These are phyloP conservation scores for Knoxdaviesia capensis DNA, from an alignment of 2,329 filamentous ascomycete species.

Conservation along the genomic window DNA sequence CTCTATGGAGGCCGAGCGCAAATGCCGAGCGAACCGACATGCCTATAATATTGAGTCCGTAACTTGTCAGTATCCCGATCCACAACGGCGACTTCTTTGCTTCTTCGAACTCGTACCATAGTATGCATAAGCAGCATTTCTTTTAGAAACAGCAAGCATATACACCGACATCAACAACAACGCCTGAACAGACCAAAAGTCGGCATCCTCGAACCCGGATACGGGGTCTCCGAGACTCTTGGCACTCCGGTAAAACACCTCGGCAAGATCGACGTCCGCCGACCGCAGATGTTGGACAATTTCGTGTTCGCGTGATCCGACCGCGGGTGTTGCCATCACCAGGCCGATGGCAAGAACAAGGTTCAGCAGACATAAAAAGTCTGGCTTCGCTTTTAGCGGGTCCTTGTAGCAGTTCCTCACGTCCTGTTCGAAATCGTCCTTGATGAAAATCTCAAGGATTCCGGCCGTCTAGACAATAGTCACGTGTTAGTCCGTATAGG, in stretches of 20 bases:
- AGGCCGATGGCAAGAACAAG: slow-evolving; percentile 43
- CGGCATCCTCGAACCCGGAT: slow-evolving; percentile 35
- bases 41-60: slow-evolving; percentile 16
- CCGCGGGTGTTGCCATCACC: slow-evolving; percentile 31
- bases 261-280: slow-evolving; percentile 30
- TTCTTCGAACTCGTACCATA: slow-evolving; percentile 21
- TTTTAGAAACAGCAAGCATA: slow-evolving; percentile 37
- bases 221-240: slow-evolving; percentile 25
- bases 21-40: slow-evolving; percentile 44
- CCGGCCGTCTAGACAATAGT: slow-evolving; percentile 28
- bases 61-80: too few relatives aligned
- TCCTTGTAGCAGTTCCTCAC: slow-evolving; percentile 33
- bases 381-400: slow-evolving; percentile 25
- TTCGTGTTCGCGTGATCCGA: slow-evolving; percentile 24
- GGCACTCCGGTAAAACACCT: slow-evolving; percentile 41
- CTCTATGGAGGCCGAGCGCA: slow-evolving; percentile 39
- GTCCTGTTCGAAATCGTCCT: slow-evolving; percentile 22
- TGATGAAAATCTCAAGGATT: slow-evolving; percentile 38
- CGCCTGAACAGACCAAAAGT: slow-evolving; percentile 45
- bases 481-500: background rate
- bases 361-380: slow-evolving; percentile 37
- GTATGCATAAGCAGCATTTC: slow-evolving; percentile 42
- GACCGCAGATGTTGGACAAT: slow-evolving; percentile 29
- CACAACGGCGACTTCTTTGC: too few relatives aligned
- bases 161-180: slow-evolving; percentile 44